phyloP scores from a whole-genome alignment of 2,329 filamentous ascomycete species.

The Reticulascus tulasneorum region DNA sequence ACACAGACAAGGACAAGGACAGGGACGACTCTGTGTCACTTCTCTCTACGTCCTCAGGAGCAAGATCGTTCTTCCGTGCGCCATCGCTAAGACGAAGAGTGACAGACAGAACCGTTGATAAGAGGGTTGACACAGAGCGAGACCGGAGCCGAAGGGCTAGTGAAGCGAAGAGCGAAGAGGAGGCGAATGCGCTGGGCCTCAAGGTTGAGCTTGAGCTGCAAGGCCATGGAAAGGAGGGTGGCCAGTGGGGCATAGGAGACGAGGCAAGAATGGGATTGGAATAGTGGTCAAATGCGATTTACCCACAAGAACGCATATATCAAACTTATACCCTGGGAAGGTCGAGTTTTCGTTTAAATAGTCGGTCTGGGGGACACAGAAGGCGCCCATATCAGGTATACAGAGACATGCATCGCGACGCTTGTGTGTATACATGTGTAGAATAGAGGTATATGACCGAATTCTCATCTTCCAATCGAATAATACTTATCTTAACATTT shows the following conservation, averaged over 20 bases:
- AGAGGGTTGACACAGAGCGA: slow-evolving; percentile 28
- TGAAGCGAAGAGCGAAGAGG: slow-evolving; percentile 39
- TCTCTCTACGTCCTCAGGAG: slow-evolving; percentile 41
- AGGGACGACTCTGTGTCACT: slow-evolving; percentile 42
- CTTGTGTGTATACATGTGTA: slow-evolving; percentile 8
- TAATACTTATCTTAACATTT: no score
- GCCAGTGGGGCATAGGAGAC: slow-evolving; percentile 75
- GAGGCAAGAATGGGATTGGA: slow-evolving; percentile 81
- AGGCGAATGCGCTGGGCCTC: slow-evolving; percentile 36
- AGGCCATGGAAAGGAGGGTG: slow-evolving; percentile 51
- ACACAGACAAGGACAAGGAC: slow-evolving; percentile 9
- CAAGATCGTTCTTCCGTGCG: slow-evolving; percentile 37
- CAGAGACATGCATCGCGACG: slow-evolving; percentile 7
- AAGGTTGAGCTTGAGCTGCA: slow-evolving; percentile 50
- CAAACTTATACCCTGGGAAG: not conserved
- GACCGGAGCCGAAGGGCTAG: slow-evolving; percentile 31
- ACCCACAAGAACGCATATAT: not conserved
- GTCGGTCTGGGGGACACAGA: not conserved
- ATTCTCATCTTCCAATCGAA: no score
- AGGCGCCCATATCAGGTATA: not conserved
- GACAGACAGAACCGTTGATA: slow-evolving; percentile 23
- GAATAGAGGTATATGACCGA: slow-evolving; percentile 2
- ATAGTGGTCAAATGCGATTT: slow-evolving; percentile 29
- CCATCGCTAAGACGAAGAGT: slow-evolving; percentile 35
- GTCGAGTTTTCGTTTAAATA: not conserved